A percentile compares a stretch with the other conserved stretches of the same genome.
These are phyloP conservation scores for Pythium volutum DNA, from an alignment of 352 stramenopile species.

Conservation along the genomic window DNA sequence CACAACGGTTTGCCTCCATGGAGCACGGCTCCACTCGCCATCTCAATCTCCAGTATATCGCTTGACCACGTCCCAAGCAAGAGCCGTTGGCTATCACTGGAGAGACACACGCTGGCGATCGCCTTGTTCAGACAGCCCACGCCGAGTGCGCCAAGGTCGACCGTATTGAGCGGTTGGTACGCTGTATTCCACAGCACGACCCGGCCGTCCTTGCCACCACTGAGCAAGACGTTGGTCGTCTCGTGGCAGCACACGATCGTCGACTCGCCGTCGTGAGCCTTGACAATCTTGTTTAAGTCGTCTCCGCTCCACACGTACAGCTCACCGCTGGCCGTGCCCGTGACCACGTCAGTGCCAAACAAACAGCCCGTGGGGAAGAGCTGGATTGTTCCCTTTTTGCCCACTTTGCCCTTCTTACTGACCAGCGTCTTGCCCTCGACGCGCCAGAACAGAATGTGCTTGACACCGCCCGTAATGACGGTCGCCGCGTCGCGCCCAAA, in stretches of 20 bases:
- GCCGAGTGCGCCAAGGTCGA: slow-evolving; percentile 46
- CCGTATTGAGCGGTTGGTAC: slow-evolving; percentile 71
- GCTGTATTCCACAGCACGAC: slow-evolving; percentile 60
- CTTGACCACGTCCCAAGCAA: slow-evolving; percentile 86
- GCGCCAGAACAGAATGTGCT: slow-evolving; percentile 71
- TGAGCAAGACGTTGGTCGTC: slow-evolving; percentile 33
- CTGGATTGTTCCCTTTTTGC: slow-evolving; percentile 59
- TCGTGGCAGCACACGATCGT: slow-evolving; percentile 34
- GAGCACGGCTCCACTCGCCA: slow-evolving; percentile 34
- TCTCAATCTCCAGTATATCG: slow-evolving; percentile 82
- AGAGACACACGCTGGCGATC: slow-evolving; percentile 49
- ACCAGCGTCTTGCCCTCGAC: slow-evolving; percentile 51
- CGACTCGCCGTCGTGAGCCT: slow-evolving; percentile 60
- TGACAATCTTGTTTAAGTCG: slow-evolving; percentile 46
- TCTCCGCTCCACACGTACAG: slow-evolving; percentile 59
- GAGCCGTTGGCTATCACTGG: slow-evolving; percentile 38
- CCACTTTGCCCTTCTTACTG: slow-evolving; percentile 53
- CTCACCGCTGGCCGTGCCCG: slow-evolving; percentile 45
- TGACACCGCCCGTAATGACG: slow-evolving; percentile 58
- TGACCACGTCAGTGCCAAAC: slow-evolving; percentile 52
- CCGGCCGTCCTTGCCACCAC: slow-evolving; percentile 69
- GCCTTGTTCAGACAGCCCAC: slow-evolving; percentile 33
- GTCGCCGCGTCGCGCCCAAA: slow-evolving; percentile 36
- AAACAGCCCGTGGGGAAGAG: slow-evolving; percentile 42
- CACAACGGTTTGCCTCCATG: slow-evolving; percentile 42